Evolutionary conservation across 1,139 yeast species (phyloP).

Genomic region (Meyerozyma athensensis): DNA sequence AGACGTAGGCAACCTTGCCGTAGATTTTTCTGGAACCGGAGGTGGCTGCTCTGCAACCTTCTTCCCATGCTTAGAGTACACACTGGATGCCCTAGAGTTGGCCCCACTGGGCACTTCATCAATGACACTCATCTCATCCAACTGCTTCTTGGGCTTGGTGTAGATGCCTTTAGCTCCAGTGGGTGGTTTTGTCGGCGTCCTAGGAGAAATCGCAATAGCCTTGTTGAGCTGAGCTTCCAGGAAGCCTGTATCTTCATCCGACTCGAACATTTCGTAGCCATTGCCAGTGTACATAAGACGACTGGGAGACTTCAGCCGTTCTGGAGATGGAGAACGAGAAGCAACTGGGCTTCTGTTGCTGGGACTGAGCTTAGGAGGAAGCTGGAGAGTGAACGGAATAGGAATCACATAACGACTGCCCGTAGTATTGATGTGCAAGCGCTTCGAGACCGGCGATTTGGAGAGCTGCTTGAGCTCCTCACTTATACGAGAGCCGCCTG

Average conservation of each 20-base stretch:
- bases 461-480: constrained; percentile 31
- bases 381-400: constrained; percentile 38
- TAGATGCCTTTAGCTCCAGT: constrained; percentile 11
- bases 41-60: not conserved
- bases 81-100: constrained; percentile 29
- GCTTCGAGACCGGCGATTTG: constrained; percentile 33
- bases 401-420: constrained; percentile 34
- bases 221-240: constrained; percentile 6
- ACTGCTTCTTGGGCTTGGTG: constrained; percentile 15
- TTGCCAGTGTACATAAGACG: constrained; percentile 33
- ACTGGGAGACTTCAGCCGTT: constrained; percentile 9
- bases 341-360: constrained; percentile 15
- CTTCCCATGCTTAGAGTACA: constrained; percentile 9
- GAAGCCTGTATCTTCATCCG: constrained; percentile 20
- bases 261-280: constrained; percentile 34
- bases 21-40: not conserved
- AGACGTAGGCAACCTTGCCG: not conserved
- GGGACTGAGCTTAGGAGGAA: constrained; percentile 41
- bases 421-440: constrained; percentile 31
- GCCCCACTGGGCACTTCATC: constrained; percentile 34
- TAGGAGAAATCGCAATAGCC: constrained; percentile 5
- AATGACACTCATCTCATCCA: constrained; percentile 40
- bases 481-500: constrained; percentile 6
- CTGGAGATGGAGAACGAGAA: constrained; percentile 14
- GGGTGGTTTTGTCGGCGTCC: constrained; percentile 1